Conservation (phyloP, 2,329 filamentous ascomycete genomes). For the Botryosphaeria dothidea region DNA sequence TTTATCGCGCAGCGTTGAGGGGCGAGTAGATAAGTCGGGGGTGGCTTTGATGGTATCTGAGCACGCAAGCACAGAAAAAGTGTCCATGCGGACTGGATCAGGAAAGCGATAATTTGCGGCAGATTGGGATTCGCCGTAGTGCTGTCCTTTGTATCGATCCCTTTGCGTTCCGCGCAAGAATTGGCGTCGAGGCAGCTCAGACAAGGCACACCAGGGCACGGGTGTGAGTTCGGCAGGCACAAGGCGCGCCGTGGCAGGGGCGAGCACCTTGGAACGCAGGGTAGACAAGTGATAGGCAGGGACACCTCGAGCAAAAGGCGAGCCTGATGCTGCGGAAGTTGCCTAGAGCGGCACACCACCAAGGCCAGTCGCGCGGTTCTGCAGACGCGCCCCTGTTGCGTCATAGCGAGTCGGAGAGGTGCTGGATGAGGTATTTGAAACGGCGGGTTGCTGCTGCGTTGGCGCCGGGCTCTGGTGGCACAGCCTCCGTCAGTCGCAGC, state of each 20-base stretch:
- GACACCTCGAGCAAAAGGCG: neutral
- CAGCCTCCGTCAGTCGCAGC: neutral
- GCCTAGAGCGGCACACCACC: neutral
- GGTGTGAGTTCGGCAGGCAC: neutral
- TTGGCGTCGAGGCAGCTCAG: neutral
- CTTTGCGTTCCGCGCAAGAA: neutral
- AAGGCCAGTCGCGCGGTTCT: neutral
- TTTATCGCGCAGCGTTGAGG: too few relatives aligned
- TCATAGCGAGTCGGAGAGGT: neutral
- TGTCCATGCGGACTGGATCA: neutral
- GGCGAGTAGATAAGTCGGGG: too few relatives aligned
- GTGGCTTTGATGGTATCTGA: too few relatives aligned
- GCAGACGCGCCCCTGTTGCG: neutral
- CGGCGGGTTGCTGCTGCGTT: neutral
- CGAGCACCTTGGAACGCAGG: neutral
- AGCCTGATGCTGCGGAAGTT: neutral
- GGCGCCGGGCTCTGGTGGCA: neutral
- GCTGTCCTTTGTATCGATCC: neutral
- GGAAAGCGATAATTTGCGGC: neutral
- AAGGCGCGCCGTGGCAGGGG: neutral
- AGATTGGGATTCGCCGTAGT: neutral
- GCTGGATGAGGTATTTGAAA: neutral
- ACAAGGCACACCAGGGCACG: neutral
- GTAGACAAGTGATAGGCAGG: neutral
- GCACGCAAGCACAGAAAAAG: too few relatives aligned